A percentile compares a stretch with the other conserved stretches of the same genome.
Evolutionary conservation across 495 filamentous ascomycete genomes (phyloP).

Genomic region (Aspergillus wentii): DNA sequence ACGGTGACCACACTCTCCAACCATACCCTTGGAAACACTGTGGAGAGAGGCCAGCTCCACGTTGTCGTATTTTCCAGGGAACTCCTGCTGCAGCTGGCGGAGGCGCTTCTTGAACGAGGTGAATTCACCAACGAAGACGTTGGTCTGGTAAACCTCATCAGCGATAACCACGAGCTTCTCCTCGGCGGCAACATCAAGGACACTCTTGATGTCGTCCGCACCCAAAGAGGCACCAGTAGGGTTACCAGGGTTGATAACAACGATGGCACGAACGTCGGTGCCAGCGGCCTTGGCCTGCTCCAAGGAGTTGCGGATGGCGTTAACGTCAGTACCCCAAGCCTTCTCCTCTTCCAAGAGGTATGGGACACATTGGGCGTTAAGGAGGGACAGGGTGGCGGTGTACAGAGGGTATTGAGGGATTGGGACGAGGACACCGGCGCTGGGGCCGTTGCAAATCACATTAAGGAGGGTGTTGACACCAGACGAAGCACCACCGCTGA

Average conservation of each 20-base stretch:
- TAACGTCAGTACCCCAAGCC: conserved; percentile 81
- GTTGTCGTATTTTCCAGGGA: conserved; percentile 69
- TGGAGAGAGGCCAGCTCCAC: conserved; percentile 85
- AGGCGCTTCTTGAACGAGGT: conserved; percentile 90
- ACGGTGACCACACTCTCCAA: conserved; percentile 95
- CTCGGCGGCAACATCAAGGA: conserved; percentile 79
- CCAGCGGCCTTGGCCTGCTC: conserved; percentile 67
- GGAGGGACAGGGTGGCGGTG: conserved; percentile 82
- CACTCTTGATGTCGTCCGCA: conserved; percentile 69
- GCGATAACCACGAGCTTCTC: conserved; percentile 86
- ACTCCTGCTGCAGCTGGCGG: conserved; percentile 72
- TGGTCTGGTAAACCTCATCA: conserved; percentile 99
- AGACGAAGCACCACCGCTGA: conserved; percentile 85
- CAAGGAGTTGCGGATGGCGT: conserved; percentile 65
- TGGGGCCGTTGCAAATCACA: conserved; percentile 74
- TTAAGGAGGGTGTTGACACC: conserved; percentile 91
- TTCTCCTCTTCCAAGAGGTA: conserved; percentile 86
- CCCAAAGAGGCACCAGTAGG: conserved; percentile 85
- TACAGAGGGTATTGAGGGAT: conserved; percentile 98
- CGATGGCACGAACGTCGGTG: conserved; percentile 83
- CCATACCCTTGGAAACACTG: conserved; percentile 93
- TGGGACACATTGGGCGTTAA: conserved; percentile 83
- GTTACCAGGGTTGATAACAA: conserved; percentile 97
- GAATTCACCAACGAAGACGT: conserved; percentile 91
- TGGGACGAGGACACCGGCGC: conserved; percentile 83